Evolutionary conservation across 495 filamentous ascomycete genomes (phyloP).

Genomic region (Aspergillus bridgeri): DNA sequence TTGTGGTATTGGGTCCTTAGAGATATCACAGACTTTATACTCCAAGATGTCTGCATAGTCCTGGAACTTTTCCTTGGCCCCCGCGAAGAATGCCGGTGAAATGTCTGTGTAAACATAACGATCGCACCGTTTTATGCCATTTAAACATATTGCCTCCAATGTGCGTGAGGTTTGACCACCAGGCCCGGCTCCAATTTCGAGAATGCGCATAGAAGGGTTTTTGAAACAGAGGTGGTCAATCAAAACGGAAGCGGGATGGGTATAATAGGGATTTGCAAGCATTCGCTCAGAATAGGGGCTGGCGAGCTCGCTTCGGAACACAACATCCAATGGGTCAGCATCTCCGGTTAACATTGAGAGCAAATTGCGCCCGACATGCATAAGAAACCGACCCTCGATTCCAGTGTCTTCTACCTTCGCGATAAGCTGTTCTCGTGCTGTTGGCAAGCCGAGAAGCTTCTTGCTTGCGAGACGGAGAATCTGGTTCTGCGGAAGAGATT

Average conservation of each 20-base stretch:
- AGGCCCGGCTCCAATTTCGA: too few species aligned
- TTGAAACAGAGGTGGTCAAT: too few species aligned
- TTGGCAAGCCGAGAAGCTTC: not conserved
- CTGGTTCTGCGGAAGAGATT: not conserved
- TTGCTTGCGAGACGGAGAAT: not conserved
- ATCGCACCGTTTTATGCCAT: too few species aligned
- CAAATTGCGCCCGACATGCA: slow-evolving; percentile 3
- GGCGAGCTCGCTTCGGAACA: not conserved
- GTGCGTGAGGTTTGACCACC: too few species aligned
- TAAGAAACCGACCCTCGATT: not conserved
- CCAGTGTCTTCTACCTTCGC: not conserved
- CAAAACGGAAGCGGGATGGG: slow-evolving; percentile 1
- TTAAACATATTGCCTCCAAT: too few species aligned
- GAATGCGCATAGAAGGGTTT: too few species aligned
- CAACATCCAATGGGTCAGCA: not conserved
- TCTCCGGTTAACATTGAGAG: not conserved
- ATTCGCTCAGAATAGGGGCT: not conserved
- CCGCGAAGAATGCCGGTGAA: too few species aligned
- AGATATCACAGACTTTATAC: too few species aligned
- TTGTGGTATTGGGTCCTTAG: too few species aligned
- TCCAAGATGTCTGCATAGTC: too few species aligned
- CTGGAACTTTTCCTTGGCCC: too few species aligned
- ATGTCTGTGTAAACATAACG: too few species aligned
- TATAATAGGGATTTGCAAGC: not conserved
- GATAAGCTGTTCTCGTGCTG: not conserved